Conservation (phyloP, 2,329 filamentous ascomycete genomes). For the Achaetomium macrosporum region DNA sequence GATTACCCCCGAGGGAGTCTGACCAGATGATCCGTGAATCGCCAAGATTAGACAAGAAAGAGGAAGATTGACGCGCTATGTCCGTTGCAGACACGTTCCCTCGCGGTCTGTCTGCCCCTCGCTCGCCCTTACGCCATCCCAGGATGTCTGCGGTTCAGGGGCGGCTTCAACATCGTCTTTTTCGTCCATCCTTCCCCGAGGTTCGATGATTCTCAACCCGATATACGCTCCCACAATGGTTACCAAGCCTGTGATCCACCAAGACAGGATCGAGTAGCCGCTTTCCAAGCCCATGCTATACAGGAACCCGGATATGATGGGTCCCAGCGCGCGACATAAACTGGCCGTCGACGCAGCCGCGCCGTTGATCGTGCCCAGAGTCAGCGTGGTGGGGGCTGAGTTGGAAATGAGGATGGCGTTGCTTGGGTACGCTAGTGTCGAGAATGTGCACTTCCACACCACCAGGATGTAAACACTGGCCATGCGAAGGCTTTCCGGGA, state of each 20-base stretch:
- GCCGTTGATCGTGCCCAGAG: slow-evolving; percentile 88
- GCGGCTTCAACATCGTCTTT: slow-evolving; percentile 25
- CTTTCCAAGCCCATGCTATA: slow-evolving; percentile 73
- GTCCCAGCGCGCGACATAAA: slow-evolving; percentile 80
- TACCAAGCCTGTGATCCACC: slow-evolving; percentile 83
- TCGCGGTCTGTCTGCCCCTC: neutral
- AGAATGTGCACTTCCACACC: slow-evolving; percentile 88
- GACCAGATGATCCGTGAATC: neutral
- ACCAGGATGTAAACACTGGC: slow-evolving; percentile 70
- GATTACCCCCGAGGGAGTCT: neutral
- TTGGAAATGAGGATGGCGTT: slow-evolving; percentile 87
- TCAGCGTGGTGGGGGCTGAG: slow-evolving; percentile 73
- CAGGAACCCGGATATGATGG: slow-evolving; percentile 77
- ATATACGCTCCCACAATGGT: slow-evolving; percentile 69
- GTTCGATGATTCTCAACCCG: slow-evolving; percentile 69
- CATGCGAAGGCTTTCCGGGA: slow-evolving; percentile 67
- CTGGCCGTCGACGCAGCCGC: slow-evolving; percentile 88
- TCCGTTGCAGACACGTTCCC: neutral
- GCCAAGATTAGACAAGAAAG: neutral
- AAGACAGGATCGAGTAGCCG: slow-evolving; percentile 82
- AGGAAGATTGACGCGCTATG: too few species aligned
- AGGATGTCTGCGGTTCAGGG: neutral
- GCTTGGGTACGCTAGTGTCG: slow-evolving; percentile 85
- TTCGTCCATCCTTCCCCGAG: slow-evolving; percentile 40
- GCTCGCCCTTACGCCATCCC: neutral